These are phyloP conservation scores for Vanilla planifolia DNA, from an alignment of 106 monocot genomes.

Conservation along the genomic window DNA sequence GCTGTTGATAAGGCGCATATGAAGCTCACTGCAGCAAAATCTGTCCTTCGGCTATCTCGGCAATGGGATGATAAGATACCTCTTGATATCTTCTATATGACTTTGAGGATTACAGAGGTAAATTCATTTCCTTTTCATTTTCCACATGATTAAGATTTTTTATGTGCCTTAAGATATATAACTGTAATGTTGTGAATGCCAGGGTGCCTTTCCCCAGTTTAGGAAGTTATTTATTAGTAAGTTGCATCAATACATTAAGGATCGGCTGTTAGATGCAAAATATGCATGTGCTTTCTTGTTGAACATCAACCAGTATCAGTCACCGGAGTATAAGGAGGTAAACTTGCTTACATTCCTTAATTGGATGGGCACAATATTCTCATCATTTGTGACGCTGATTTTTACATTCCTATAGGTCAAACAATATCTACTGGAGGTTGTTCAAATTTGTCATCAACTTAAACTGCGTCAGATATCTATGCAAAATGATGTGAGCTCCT, in stretches of 20 bases:
- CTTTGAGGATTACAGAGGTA: slow-evolving; percentile 85
- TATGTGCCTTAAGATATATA: not conserved
- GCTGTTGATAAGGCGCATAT: slow-evolving; percentile 78
- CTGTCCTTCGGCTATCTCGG: slow-evolving; percentile 89
- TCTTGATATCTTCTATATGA: slow-evolving; percentile 69
- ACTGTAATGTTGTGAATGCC: not conserved
- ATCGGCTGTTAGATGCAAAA: slow-evolving; percentile 76
- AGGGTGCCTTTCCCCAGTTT: slow-evolving; percentile 67
- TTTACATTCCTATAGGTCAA: slow-evolving; percentile 40
- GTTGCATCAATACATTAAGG: slow-evolving; percentile 89
- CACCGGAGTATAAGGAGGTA: slow-evolving; percentile 75
- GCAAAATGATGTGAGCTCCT: slow-evolving; percentile 54
- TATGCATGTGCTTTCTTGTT: slow-evolving; percentile 89
- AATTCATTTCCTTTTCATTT: not conserved
- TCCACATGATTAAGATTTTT: not conserved
- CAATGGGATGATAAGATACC: slow-evolving; percentile 93
- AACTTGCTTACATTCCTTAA: slow-evolving; percentile 4
- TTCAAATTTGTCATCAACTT: slow-evolving; percentile 78
- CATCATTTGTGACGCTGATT: not conserved
- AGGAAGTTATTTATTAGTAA: slow-evolving; percentile 73
- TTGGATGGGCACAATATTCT: not conserved
- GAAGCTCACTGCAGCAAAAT: slow-evolving; percentile 86
- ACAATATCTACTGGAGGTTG: slow-evolving; percentile 64
- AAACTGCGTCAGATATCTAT: slow-evolving; percentile 72
- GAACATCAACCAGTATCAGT: slow-evolving; percentile 45